These are phyloP conservation scores for Nakazawaea molendinolei DNA, from an alignment of 805 yeast genomes.

Conservation along the genomic window DNA sequence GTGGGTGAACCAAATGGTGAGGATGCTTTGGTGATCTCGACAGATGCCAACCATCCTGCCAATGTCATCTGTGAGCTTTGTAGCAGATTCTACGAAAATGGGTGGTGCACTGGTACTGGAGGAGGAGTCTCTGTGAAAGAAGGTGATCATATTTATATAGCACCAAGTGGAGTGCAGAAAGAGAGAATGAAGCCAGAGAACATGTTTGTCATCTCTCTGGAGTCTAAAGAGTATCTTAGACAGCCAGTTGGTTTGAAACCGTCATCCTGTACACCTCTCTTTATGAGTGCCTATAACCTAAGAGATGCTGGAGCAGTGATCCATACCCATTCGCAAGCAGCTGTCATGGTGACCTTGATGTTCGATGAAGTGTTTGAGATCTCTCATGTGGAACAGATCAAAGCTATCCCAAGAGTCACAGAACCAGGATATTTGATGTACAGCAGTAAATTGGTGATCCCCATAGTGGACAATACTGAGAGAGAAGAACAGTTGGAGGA, in stretches of 20 bases:
- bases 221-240: slow-evolving; percentile 44
- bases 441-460: slow-evolving; percentile 72
- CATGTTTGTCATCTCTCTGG: slow-evolving; percentile 68
- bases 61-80: slow-evolving; percentile 80
- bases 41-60: slow-evolving; percentile 70
- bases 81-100: slow-evolving; percentile 64
- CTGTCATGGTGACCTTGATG: slow-evolving; percentile 73
- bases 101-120: slow-evolving; percentile 95
- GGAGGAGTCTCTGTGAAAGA: slow-evolving; percentile 84
- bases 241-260: slow-evolving; percentile 70
- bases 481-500: slow-evolving; percentile 79
- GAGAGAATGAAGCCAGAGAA: slow-evolving; percentile 79
- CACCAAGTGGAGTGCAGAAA: slow-evolving; percentile 96
- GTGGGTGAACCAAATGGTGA: slow-evolving; percentile 12
- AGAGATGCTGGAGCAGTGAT: slow-evolving; percentile 87
- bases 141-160: slow-evolving; percentile 56
- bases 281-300: slow-evolving; percentile 60
- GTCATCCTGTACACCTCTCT: slow-evolving; percentile 91
- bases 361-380: slow-evolving; percentile 69
- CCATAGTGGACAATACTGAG: slow-evolving; percentile 87
- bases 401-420: slow-evolving; percentile 72
- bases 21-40: slow-evolving; percentile 26
- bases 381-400: slow-evolving; percentile 82
- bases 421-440: slow-evolving; percentile 65
- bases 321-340: slow-evolving; percentile 88